Conservation (phyloP, 495 filamentous ascomycete genomes). For the Tuber melanosporum region DNA sequence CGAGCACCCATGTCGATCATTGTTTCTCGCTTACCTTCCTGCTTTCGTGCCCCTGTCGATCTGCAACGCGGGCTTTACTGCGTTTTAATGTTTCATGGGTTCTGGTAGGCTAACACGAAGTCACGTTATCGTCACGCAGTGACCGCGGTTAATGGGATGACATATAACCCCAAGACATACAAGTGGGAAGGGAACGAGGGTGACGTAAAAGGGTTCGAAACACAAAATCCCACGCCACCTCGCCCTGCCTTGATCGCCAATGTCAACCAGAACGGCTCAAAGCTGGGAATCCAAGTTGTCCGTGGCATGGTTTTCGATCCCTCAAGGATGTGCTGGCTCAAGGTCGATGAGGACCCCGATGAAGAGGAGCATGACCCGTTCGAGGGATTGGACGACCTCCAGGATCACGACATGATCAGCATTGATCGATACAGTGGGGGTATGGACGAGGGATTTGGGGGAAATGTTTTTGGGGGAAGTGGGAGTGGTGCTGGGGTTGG, state of each 20-base stretch:
- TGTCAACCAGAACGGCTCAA: slow-evolving; percentile 53
- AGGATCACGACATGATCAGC: slow-evolving; percentile 37
- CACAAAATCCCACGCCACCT: slow-evolving; percentile 52
- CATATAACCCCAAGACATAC: slow-evolving; percentile 75
- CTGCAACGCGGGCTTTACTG: slow-evolving; percentile 24
- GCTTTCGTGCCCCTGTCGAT: slow-evolving; percentile 26
- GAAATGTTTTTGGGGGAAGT: slow-evolving; percentile 30
- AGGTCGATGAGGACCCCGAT: slow-evolving; percentile 47
- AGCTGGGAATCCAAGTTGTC: slow-evolving; percentile 78
- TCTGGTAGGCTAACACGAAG: slow-evolving; percentile 31
- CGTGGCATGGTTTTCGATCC: slow-evolving; percentile 98
- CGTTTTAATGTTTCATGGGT: slow-evolving; percentile 20
- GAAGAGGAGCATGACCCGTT: slow-evolving; percentile 43
- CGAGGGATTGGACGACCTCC: slow-evolving; percentile 40
- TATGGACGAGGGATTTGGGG: slow-evolving; percentile 30
- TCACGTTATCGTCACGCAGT: slow-evolving; percentile 31
- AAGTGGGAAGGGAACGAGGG: slow-evolving; percentile 97
- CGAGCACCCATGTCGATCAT: slow-evolving; percentile 18
- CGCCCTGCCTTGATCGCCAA: slow-evolving; percentile 92
- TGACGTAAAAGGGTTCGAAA: slow-evolving; percentile 67
- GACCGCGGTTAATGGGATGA: slow-evolving; percentile 85
- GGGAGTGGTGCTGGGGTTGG: slow-evolving; percentile 22
- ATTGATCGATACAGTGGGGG: slow-evolving; percentile 41
- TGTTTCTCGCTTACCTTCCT: slow-evolving; percentile 35
- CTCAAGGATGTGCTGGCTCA: slow-evolving; percentile 56